Conservation (phyloP, 2,329 filamentous ascomycete species). For the Talaromyces piceae region DNA sequence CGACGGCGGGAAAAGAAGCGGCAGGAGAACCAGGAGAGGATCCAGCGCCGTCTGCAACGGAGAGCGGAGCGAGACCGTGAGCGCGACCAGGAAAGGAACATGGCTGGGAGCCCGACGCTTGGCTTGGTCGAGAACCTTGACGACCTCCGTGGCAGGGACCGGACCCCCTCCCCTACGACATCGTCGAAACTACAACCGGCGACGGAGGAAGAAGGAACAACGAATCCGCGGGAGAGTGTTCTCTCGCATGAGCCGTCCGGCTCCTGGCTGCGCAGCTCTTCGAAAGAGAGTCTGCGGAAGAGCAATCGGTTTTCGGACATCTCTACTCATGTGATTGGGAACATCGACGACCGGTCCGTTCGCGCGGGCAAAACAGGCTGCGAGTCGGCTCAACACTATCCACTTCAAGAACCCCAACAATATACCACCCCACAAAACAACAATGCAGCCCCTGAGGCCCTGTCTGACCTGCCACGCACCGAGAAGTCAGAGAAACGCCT, state of each 20-base stretch:
- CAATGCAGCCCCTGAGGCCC: conserved; percentile 43
- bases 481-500: conserved; percentile 47
- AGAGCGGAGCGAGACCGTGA: conserved; percentile 50
- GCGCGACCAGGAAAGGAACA: conserved; percentile 16
- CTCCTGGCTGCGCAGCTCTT: conserved; percentile 28
- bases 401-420: conserved; percentile 41
- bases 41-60: conserved; percentile 41
- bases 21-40: conserved; percentile 59
- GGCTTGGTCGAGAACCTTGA: conserved; percentile 3
- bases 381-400: conserved; percentile 24
- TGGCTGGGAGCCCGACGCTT: conserved; percentile 26
- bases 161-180: conserved; percentile 10
- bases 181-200: conserved; percentile 4
- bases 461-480: conserved; percentile 44
- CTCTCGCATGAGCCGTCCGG: conserved; percentile 12
- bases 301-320: conserved; percentile 22
- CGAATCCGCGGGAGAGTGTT: conserved; percentile 5
- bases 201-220: neutral
- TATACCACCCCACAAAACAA: conserved; percentile 48
- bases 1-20: conserved; percentile 70
- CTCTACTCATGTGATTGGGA: conserved; percentile 25
- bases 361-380: conserved; percentile 21
- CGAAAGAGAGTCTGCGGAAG: conserved; percentile 19
- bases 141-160: conserved; percentile 11
- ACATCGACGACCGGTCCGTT: conserved; percentile 28